These are phyloP conservation scores for Vitis hybrid DNA, from an alignment of 177 flowering plant genomes.

Conservation along the genomic window DNA sequence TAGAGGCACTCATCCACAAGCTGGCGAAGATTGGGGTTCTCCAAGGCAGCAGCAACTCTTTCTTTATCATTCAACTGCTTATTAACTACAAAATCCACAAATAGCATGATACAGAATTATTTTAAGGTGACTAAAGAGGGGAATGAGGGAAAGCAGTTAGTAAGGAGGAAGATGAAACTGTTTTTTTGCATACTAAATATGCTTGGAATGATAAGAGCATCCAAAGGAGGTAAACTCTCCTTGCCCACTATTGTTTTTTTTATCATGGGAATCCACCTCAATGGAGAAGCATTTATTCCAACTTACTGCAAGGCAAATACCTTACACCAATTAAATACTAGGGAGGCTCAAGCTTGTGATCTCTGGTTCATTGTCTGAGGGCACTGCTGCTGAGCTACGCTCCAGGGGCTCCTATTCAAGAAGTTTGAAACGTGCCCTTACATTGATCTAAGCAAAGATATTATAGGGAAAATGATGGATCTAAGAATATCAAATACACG, in stretches of 20 bases:
- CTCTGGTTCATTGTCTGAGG: no score
- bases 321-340: no score
- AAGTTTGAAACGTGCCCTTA: neutral
- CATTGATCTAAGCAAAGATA: neutral
- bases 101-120: neutral
- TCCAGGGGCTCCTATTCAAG: neutral
- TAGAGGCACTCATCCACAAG: constrained; percentile 90
- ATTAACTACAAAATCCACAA: constrained; percentile 49
- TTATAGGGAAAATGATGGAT: neutral
- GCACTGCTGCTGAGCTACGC: no score
- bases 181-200: neutral
- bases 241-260: neutral
- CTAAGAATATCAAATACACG: neutral
- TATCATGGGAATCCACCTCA: no score
- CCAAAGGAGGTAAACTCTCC: neutral
- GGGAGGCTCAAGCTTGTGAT: no score
- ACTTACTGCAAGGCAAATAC: no score
- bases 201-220: neutral
- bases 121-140: neutral
- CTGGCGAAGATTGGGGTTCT: constrained; percentile 92
- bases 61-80: constrained; percentile 93
- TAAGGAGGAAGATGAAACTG: neutral
- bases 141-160: neutral
- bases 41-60: constrained; percentile 89
- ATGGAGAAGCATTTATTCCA: no score